These are phyloP conservation scores for Hypericum perforatum DNA, from an alignment of 345 rosid genomes.

Conservation along the genomic window DNA sequence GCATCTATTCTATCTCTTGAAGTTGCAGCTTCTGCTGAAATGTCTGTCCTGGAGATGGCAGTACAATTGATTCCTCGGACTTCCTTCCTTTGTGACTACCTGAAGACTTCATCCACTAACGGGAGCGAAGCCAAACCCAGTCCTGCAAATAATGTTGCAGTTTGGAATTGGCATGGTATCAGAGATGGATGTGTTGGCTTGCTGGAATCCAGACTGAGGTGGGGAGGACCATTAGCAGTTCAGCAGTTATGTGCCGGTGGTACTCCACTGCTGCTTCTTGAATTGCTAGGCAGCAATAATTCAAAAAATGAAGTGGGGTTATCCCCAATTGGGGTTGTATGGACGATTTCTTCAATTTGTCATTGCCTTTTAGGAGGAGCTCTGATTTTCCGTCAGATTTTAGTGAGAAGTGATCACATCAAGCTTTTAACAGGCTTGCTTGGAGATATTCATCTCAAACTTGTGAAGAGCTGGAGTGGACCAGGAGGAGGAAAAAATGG, in stretches of 20 bases:
- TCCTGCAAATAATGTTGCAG: slow-evolving; percentile 17
- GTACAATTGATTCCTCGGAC: slow-evolving; percentile 85
- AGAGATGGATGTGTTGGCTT: slow-evolving; percentile 90
- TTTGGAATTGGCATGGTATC: slow-evolving; percentile 82
- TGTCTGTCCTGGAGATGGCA: slow-evolving; percentile 64
- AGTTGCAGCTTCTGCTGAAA: slow-evolving; percentile 58
- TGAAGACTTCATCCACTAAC: slow-evolving; percentile 37
- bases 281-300: slow-evolving; percentile 43
- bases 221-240: slow-evolving; percentile 79
- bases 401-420: slow-evolving; percentile 49
- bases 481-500: slow-evolving; percentile 92
- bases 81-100: slow-evolving; percentile 64
- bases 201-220: slow-evolving; percentile 67
- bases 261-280: slow-evolving; percentile 60
- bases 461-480: slow-evolving; percentile 75
- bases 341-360: slow-evolving; percentile 76
- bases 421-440: slow-evolving; percentile 49
- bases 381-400: slow-evolving; percentile 60
- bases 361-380: slow-evolving; percentile 81
- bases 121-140: slow-evolving; percentile 27
- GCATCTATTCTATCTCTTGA: slow-evolving; percentile 93
- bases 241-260: slow-evolving; percentile 84
- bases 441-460: slow-evolving; percentile 73
- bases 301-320: slow-evolving; percentile 39
- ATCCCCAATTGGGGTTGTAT: slow-evolving; percentile 78